A percentile compares a stretch with the other conserved stretches of the same genome.
Evolutionary conservation across 202 grass and related monocot genomes (phyloP).

Genomic region (Digitaria exilis): DNA sequence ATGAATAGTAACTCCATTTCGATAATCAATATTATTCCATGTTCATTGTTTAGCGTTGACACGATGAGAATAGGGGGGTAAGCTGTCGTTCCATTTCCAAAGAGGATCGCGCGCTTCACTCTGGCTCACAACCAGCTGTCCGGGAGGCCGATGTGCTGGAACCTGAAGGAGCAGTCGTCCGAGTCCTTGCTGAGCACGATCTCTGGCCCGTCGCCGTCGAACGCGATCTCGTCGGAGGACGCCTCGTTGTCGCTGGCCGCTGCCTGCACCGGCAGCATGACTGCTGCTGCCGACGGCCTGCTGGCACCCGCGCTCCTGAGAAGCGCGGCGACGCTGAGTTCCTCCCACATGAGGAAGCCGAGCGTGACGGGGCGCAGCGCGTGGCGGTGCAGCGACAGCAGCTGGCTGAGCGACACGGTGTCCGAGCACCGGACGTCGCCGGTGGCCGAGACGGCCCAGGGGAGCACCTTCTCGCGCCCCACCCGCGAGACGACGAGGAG

Average conservation of each 20-base stretch:
- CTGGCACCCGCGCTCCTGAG: background rate
- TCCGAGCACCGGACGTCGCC: slow-evolving; percentile 63
- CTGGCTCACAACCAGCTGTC: slow-evolving; percentile 56
- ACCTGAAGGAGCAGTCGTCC: slow-evolving; percentile 45
- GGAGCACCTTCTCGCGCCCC: slow-evolving; percentile 21
- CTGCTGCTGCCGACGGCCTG: background rate
- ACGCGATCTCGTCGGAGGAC: slow-evolving; percentile 21
- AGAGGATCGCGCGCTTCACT: background rate
- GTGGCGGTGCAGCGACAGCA: slow-evolving; percentile 63
- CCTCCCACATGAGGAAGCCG: slow-evolving; percentile 60
- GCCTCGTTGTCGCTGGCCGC: no score
- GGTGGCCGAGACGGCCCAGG: slow-evolving; percentile 56
- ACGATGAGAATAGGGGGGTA: no score
- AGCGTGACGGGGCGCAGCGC: slow-evolving; percentile 54
- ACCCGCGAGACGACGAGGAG: slow-evolving; percentile 2
- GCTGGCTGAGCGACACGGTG: slow-evolving; percentile 72
- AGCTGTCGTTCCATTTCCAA: background rate
- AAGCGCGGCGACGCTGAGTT: slow-evolving; percentile 7
- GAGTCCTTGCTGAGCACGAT: slow-evolving; percentile 38
- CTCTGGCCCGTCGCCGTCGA: slow-evolving; percentile 35
- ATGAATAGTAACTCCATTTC: background rate
- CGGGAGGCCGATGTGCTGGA: slow-evolving; percentile 58
- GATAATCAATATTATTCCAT: background rate
- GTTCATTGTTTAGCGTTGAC: background rate
- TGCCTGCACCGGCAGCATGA: background rate